Conservation (phyloP, 495 filamentous ascomycete species). For the Hypoxylon crocopeplum region DNA sequence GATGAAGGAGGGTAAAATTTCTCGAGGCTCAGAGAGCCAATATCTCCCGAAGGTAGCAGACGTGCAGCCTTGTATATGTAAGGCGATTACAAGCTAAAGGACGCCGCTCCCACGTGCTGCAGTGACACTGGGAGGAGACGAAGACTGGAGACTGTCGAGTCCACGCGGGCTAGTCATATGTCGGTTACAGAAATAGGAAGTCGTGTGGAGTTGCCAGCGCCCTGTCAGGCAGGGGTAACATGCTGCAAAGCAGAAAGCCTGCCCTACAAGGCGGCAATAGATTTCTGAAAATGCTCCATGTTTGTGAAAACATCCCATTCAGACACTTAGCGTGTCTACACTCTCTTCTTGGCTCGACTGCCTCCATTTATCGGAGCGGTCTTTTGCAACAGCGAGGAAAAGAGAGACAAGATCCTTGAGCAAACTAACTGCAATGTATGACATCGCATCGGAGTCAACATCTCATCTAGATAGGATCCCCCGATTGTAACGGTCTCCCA, state of each 20-base stretch:
- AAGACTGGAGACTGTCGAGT: conserved; percentile 4
- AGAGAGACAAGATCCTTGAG: neutral
- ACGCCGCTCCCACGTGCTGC: conserved; percentile 25
- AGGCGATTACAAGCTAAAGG: neutral
- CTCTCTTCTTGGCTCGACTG: neutral
- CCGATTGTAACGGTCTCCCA: conserved; percentile 6
- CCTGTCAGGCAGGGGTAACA: conserved; percentile 10
- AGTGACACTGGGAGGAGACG: conserved; percentile 17
- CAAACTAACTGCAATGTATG: neutral
- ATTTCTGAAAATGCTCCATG: too few relatives aligned
- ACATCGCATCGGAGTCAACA: conserved; percentile 20
- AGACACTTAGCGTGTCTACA: too few relatives aligned
- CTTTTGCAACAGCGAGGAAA: neutral
- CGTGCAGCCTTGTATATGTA: conserved; percentile 10
- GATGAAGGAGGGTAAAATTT: too few relatives aligned
- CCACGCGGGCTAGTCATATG: conserved; percentile 5
- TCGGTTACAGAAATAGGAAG: conserved; percentile 14
- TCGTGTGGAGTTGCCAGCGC: conserved; percentile 9
- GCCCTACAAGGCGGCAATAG: conserved; percentile 2
- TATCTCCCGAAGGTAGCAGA: neutral
- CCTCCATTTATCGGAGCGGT: neutral
- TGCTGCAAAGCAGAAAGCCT: neutral
- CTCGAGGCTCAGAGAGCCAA: conserved; percentile 2
- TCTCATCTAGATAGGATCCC: conserved; percentile 10
- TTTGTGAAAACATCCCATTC: too few relatives aligned